Evolutionary conservation across 257 asterid species (phyloP), one percentile per base, ranked within the genome.

Genomic region (Paulownia fortunei): DNA sequence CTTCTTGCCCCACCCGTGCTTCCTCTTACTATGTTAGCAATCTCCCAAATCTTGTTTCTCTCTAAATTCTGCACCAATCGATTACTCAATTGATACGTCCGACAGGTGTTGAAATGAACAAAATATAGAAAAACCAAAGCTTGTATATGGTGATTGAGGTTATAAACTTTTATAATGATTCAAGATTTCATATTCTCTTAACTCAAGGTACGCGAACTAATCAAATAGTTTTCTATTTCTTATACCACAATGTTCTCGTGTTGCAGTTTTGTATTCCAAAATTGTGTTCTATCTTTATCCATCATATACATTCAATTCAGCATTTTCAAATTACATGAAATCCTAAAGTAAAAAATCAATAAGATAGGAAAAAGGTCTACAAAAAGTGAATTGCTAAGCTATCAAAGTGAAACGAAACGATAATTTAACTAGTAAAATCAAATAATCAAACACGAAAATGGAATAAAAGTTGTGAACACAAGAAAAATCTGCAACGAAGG

Each of bases 1-100:
- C 86, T 82, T 83, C 94, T 88, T 74, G 78, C 39, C 2, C 85
- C 81, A n/a, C 55, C 18, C 16, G 3, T 18, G 15, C 72, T 2
- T 9, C 10, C 42, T 54, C 41, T 47, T 13, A 13, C 41, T 39
- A 24, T 23, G 24, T 30, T 65, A 1, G 13, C 37, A 37, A 19
- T n/a, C 65, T 69, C 59, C 71, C 32, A 46, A 0, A n/a, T 61
- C 47, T 37, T 11, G 16, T n/a, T 76, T 72, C 18, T 81, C 64
- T 79, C 68, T 15, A 24, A 60, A 27, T 56, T 49, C 90, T 86
- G 70, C 78, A 73, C 9, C 34, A 21, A 10, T 18, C 21, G 0
- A 58, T 59, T 9, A 51, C 16, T 16, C 6, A 13, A 9, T 51
- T 51, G 3, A 51, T 2, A 13, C 3, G 23, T 2, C 23, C 18